Evolutionary conservation across 805 yeast genomes (phyloP), one percentile per base, ranked within the genome.

Genomic region (Ogataea nakhonphanomensis): DNA sequence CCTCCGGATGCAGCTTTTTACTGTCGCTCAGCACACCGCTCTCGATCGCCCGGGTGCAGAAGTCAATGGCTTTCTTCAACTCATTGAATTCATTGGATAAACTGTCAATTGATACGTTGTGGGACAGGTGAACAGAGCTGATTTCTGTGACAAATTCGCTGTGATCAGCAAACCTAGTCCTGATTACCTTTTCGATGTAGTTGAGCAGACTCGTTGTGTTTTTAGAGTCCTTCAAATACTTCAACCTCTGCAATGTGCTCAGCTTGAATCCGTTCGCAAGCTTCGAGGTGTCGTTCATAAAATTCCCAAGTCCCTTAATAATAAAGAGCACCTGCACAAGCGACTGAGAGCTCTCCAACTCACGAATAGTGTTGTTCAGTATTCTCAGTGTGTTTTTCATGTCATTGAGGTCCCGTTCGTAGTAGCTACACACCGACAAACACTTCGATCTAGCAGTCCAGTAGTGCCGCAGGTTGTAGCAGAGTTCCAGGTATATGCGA

Each of bases 381-480:
- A 71, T 58, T 41, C 75, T 70, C 49, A 84, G 61, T 50, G 81
- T 81, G 30, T 55, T 55, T 7, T 73, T 68, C 22, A 84, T 60
- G 50, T 84, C 90, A 26, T 71, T 70, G 49, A 79, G 81, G 46
- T 84, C 93, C 41, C 75, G 75, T 41, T 79, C 81, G 60, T 74
- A 82, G 3, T 79, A 73, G 5, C 71, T 63, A 8, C 79, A 59
- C 7, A 79, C 69, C 15, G 70, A 59, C 35, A 84, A 64, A 4
- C 85, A 81, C 34, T 82, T 66, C n/a, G 82, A 75, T 55, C 95
- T 69, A 2, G 84, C 75, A 41, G 73, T 68, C 93, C 93, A 84
- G 52, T 84, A 84, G 37, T 70, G 73, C 46, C 79, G 76, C 53
- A 84, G 65, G 51, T 84, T 82, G 58, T 73, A 80, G 45, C 84